phyloP scores from a whole-genome alignment of 257 asterid genomes.

The Rehmannia glutinosa region DNA sequence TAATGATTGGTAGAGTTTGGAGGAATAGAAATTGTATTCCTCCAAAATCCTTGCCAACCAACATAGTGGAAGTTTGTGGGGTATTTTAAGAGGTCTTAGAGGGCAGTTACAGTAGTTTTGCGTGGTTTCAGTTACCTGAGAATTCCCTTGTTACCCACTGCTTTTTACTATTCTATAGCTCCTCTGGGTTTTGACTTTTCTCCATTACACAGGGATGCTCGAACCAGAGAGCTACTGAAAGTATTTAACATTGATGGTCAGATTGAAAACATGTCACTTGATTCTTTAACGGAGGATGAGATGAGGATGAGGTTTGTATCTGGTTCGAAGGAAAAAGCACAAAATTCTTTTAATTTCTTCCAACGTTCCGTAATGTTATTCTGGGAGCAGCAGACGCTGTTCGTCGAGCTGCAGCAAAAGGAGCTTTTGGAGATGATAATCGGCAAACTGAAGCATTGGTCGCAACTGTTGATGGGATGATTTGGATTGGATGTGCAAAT shows the following conservation, averaged over 20 bases:
- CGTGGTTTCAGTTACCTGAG: background rate
- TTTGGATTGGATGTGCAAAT: slow-evolving; percentile 90
- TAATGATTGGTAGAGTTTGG: background rate
- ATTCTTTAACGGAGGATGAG: slow-evolving; percentile 71
- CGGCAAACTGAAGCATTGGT: slow-evolving; percentile 79
- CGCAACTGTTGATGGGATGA: slow-evolving; percentile 67
- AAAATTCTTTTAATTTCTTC: slow-evolving; percentile 64
- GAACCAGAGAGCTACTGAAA: slow-evolving; percentile 77
- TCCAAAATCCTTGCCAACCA: background rate
- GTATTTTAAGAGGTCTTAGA: background rate
- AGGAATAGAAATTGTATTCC: background rate
- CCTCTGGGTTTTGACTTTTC: slow-evolving; percentile 12
- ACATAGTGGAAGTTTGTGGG: background rate
- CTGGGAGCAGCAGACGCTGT: slow-evolving; percentile 99
- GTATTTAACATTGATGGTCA: slow-evolving; percentile 82
- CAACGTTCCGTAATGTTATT: slow-evolving; percentile 98
- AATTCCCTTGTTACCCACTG: slow-evolving; percentile 11
- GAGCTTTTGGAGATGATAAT: slow-evolving; percentile 79
- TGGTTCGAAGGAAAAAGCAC: slow-evolving; percentile 64
- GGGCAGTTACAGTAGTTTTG: slow-evolving; percentile 4
- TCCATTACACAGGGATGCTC: slow-evolving; percentile 74
- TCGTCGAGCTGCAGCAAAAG: slow-evolving; percentile 83
- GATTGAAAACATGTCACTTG: slow-evolving; percentile 68
- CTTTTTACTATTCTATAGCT: slow-evolving; percentile 6
- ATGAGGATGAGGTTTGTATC: slow-evolving; percentile 45